Conservation (phyloP, 2,329 filamentous ascomycete genomes). For the Pseudogymnoascus sp. region DNA sequence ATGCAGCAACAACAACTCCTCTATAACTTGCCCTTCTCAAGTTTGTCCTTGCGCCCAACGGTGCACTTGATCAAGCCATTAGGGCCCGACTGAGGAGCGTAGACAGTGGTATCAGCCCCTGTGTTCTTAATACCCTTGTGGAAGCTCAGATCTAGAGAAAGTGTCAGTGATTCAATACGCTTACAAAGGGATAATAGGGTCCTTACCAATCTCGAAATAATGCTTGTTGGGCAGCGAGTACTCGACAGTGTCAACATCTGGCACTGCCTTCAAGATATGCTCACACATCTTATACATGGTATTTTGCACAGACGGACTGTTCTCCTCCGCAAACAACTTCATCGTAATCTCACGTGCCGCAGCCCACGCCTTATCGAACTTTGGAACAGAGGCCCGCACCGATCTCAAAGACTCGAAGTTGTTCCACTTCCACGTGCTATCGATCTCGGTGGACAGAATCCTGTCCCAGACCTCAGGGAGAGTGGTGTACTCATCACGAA, state of each 20-base stretch:
- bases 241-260: conserved; percentile 64
- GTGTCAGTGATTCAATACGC: conserved; percentile 20
- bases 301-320: conserved; percentile 87
- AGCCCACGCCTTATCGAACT: conserved; percentile 75
- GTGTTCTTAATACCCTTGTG: conserved; percentile 94
- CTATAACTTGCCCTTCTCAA: not conserved
- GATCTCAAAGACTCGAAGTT: conserved; percentile 59
- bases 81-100: conserved; percentile 83
- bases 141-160: conserved; percentile 75
- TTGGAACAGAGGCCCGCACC: conserved; percentile 55
- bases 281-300: conserved; percentile 99
- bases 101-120: conserved; percentile 91
- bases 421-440: conserved; percentile 81
- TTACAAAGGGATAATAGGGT: conserved; percentile 1
- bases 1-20: not conserved
- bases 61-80: conserved; percentile 96
- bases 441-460: conserved; percentile 89
- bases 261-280: conserved; percentile 70
- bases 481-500: conserved; percentile 89
- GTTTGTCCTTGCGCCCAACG: conserved; percentile 52
- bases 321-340: conserved; percentile 81
- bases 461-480: conserved; percentile 89
- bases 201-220: conserved; percentile 89
- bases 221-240: conserved; percentile 96
- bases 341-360: conserved; percentile 79